These are phyloP conservation scores for Saturnispora serradocipensis DNA, from an alignment of 805 yeast genomes.

Conservation along the genomic window DNA sequence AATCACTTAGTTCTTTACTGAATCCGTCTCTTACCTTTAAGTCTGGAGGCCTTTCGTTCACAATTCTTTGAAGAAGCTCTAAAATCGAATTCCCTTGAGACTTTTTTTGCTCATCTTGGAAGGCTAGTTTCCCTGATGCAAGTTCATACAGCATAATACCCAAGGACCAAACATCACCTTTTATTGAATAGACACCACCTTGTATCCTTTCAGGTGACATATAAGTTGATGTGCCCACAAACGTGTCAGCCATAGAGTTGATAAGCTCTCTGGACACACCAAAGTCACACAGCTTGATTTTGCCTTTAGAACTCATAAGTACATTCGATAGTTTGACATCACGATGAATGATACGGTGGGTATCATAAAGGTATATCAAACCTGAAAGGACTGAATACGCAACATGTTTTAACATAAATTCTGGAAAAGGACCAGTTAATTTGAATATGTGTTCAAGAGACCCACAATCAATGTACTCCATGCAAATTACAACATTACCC, in stretches of 20 bases:
- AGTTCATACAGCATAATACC: slow-evolving; percentile 86
- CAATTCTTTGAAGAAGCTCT: slow-evolving; percentile 85
- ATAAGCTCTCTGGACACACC: slow-evolving; percentile 91
- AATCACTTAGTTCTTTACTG: slow-evolving; percentile 46
- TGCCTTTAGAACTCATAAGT: slow-evolving; percentile 75
- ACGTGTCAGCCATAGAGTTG: slow-evolving; percentile 93
- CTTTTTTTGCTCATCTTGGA: slow-evolving; percentile 39
- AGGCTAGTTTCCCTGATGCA: slow-evolving; percentile 77
- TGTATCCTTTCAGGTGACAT: slow-evolving; percentile 98
- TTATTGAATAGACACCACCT: slow-evolving; percentile 88
- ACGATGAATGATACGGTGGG: slow-evolving; percentile 85
- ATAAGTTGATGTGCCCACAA: slow-evolving; percentile 95
- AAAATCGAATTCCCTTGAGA: slow-evolving; percentile 61
- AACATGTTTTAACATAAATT: slow-evolving; percentile 60
- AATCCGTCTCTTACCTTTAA: slow-evolving; percentile 38
- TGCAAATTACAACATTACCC: slow-evolving; percentile 75
- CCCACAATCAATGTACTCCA: slow-evolving; percentile 95
- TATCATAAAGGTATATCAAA: slow-evolving; percentile 66
- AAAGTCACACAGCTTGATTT: slow-evolving; percentile 88
- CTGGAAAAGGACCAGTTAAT: slow-evolving; percentile 54
- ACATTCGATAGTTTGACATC: slow-evolving; percentile 96
- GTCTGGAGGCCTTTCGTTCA: slow-evolving; percentile 83
- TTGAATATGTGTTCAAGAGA: slow-evolving; percentile 74
- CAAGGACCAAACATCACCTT: slow-evolving; percentile 95
- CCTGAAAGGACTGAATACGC: slow-evolving; percentile 75